These are phyloP conservation scores for Colletotrichum camelliae DNA, from an alignment of 2,329 filamentous ascomycete species.

Conservation along the genomic window DNA sequence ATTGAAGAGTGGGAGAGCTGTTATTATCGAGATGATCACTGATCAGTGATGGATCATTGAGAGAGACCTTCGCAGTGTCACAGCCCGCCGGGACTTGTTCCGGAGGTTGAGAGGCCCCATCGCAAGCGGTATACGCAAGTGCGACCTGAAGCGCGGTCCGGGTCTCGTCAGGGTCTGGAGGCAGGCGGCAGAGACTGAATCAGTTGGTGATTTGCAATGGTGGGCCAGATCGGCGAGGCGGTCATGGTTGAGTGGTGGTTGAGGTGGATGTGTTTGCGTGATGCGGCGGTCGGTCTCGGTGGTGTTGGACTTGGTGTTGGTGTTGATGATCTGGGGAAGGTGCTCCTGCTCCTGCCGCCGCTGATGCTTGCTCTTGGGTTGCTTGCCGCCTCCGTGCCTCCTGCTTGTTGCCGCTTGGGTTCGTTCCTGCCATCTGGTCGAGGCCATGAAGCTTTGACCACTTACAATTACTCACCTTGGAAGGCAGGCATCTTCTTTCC, in stretches of 20 bases:
- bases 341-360: background rate
- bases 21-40: background rate
- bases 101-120: background rate
- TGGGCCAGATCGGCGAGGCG: constrained; percentile 8
- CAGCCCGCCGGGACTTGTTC: constrained; percentile 7
- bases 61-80: background rate
- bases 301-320: background rate
- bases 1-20: background rate
- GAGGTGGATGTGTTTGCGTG: background rate
- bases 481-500: background rate
- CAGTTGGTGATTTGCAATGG: constrained; percentile 8
- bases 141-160: background rate
- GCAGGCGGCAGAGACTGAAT: background rate
- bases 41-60: background rate
- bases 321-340: constrained; percentile 5
- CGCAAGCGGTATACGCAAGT: background rate
- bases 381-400: background rate
- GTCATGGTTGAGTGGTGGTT: background rate
- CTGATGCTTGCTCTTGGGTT: background rate
- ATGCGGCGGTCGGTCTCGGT: background rate
- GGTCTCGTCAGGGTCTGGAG: background rate
- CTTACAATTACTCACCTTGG: background rate
- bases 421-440: background rate
- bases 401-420: background rate
- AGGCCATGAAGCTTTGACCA: background rate